Evolutionary conservation across 768 basidiomycete genomes (phyloP).

Genomic region (Russula earlei): DNA sequence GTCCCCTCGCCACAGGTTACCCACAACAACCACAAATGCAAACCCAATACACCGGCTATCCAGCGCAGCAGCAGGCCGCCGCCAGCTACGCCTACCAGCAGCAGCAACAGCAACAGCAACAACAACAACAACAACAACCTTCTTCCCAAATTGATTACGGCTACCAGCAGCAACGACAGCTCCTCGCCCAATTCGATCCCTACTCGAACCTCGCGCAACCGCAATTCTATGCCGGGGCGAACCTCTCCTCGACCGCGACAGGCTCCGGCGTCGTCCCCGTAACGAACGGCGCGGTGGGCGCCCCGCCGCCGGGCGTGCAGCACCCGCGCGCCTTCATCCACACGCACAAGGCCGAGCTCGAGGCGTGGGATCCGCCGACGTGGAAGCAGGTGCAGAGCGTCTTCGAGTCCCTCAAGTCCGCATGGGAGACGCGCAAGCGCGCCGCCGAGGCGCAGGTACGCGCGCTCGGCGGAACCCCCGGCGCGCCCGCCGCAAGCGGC

Average conservation of each 20-base stretch:
- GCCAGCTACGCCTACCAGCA: conserved; percentile 6
- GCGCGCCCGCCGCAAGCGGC: conserved; percentile 22
- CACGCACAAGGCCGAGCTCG: conserved; percentile 55
- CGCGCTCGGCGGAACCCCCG: conserved; percentile 33
- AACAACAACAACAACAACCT: no score
- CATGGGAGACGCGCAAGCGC: conserved; percentile 53
- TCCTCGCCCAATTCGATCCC: conserved; percentile 20
- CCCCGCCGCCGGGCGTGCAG: conserved; percentile 28
- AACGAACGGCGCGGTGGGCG: not conserved
- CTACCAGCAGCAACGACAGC: conserved; percentile 13
- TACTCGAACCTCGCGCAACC: conserved; percentile 11
- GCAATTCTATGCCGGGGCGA: not conserved
- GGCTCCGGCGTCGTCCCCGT: not conserved
- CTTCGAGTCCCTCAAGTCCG: conserved; percentile 55
- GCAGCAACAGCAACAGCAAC: conserved; percentile 5
- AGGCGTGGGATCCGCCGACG: conserved; percentile 21
- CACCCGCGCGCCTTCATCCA: conserved; percentile 68
- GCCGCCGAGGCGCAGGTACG: conserved; percentile 42
- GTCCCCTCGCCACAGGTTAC: conserved; percentile 16
- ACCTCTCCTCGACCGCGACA: no score
- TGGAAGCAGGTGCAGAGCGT: conserved; percentile 36
- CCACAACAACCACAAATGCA: conserved; percentile 25
- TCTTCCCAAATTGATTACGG: no score
- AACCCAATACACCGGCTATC: conserved; percentile 24
- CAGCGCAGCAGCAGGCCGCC: conserved; percentile 18